These are phyloP conservation scores for Saccharomycopsis olivae DNA, from an alignment of 805 yeast genomes.

Conservation along the genomic window DNA sequence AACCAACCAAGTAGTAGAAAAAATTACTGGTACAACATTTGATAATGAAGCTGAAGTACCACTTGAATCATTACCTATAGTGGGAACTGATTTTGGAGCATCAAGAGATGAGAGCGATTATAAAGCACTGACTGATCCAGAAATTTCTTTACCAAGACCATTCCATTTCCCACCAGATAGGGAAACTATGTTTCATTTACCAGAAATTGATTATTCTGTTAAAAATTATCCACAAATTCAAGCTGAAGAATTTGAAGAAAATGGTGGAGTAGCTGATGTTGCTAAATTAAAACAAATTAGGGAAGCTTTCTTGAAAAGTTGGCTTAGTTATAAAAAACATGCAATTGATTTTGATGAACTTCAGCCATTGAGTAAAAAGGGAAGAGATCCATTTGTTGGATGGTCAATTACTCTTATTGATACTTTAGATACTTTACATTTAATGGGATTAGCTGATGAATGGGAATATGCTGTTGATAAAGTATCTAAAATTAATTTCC, in stretches of 20 bases:
- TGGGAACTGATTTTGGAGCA: slow-evolving; percentile 2
- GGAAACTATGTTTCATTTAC: slow-evolving; percentile 2
- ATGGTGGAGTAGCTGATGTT: slow-evolving; percentile 22
- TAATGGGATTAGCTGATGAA: slow-evolving; percentile 34
- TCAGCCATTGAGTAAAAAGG: slow-evolving; percentile 27
- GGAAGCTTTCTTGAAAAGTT: slow-evolving; percentile 31
- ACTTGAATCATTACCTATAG: too few relatives aligned
- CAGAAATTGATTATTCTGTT: slow-evolving; percentile 7
- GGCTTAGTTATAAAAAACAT: slow-evolving; percentile 32
- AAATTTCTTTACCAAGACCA: slow-evolving; percentile 8
- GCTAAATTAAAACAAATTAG: slow-evolving; percentile 26
- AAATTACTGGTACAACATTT: too few relatives aligned
- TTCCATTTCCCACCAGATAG: slow-evolving; percentile 8
- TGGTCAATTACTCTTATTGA: slow-evolving; percentile 45
- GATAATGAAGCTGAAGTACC: too few relatives aligned
- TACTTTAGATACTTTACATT: slow-evolving; percentile 38
- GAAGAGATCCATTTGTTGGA: slow-evolving; percentile 33
- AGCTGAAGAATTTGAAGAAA: slow-evolving; percentile 21
- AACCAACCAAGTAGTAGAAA: too few relatives aligned
- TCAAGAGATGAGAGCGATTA: slow-evolving; percentile 5
- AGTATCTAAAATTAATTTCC: slow-evolving; percentile 31
- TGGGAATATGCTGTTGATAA: slow-evolving; percentile 29
- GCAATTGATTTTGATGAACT: slow-evolving; percentile 40
- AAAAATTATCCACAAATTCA: slow-evolving; percentile 24
- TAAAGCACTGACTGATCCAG: background rate